Evolutionary conservation across 2,329 filamentous ascomycete species (phyloP), one percentile per base, ranked within the genome.

Genomic region (Balansia obtecta): DNA sequence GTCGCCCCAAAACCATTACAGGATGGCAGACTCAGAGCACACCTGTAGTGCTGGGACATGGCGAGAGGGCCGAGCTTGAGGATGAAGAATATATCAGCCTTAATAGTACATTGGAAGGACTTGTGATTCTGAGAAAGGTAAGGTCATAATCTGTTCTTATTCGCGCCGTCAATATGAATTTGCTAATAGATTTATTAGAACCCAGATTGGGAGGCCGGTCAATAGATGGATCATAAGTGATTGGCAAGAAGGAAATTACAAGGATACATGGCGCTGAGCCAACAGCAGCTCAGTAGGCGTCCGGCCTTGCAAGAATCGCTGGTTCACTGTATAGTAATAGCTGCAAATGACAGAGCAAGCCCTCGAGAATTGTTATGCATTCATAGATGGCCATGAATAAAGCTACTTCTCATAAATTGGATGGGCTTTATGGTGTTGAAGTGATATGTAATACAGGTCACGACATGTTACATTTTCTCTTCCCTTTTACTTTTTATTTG

Each of bases 11-110:
- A 83, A 98, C 93, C 2, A 98, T 98, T 61, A 98, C 93, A 10
- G 93, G 93, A 49, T 98, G 93, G 93, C 93, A 98, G 71, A 98
- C 93, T 57, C 93, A 98, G 75, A 96, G 88, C 72, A 98, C 93
- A n/a, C 93, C 93, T 0, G 93, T 98, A 45, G 74, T 98, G 52
- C 73, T 98, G 60, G 85, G 88, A n/a, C 85, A 95, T 63, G 93
- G 94, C 32, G 93, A 98, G 74, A 79, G 94, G 61, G 93, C 93
- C 10, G 93, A 98, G 74, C 74, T 98, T 47, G 93, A 98, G 68
- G 93, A 98, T 62, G 93, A 98, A 71, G 84, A 98, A 71, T 98
- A 97, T 67, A 84, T 97, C 56, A 88, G 86, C 68, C 72, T 98
- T 63, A 94, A 84, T 65, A 93, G 82, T 71, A 95, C 84, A 49